Base-by-base conservation (phyloP, 1,284 basidiomycete genomes). In the Leccinum ponderosum region DNA sequence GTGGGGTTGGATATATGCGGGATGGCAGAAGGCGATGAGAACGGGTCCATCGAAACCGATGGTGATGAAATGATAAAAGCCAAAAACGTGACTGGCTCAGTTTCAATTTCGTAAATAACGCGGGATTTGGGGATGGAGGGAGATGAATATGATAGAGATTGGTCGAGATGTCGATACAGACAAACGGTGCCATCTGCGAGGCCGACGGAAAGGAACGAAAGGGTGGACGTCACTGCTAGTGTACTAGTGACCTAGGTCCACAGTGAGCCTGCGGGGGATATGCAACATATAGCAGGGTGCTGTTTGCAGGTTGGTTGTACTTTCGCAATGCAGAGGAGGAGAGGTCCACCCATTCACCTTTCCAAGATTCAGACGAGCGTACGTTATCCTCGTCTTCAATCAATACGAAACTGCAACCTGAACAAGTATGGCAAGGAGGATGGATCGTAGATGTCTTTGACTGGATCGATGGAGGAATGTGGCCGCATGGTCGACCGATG, bases 141-240 rank as follows among this genome's bases (percentile, higher is more conserved):
- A 12, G 93, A 81, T 1, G 89, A 85, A 6, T 79, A 86, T 11
- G 87, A 83, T 22, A 96, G 81, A 0, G 93, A 94, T 71, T 96
- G 94, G 69, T 96, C 90, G 39, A 98, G 82, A 68, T 97, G 93
- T 4, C 94, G 88, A 72, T 95, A 95, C 17, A 98, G 81, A 5
- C 98, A 83, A 6, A 98, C 95, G 0, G 93, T 93, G 17, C 97
- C 97, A 70, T 98, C 96, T 2, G 90, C 95, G 9, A 98, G 83
- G 7, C 95, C 97, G 47, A 98, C 84, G 4, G 95, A 91, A 17
- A 99, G 85, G 74, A 95, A 92, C 1, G 91, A 87, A 1, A 98
- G 81, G n/a, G 84, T 84, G 6, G 86, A 79, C 0, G 96, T 93
- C 25, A 96, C 79, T 0, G 95, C 91, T 12, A 97, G 79, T 0